These are phyloP conservation scores for Claviceps paspali DNA, from an alignment of 2,329 filamentous ascomycete species.

Conservation along the genomic window DNA sequence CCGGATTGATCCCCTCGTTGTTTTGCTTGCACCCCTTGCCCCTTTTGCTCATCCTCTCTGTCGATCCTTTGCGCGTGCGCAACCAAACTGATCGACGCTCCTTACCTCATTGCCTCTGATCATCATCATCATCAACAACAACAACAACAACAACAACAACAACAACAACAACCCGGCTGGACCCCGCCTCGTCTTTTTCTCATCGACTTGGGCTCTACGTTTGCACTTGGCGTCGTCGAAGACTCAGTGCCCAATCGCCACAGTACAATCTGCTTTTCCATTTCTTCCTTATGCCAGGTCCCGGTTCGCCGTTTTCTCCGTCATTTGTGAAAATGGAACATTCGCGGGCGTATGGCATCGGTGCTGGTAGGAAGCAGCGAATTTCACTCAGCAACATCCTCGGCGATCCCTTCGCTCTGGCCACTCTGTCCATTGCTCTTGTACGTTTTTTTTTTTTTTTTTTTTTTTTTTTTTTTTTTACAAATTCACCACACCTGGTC, in stretches of 20 bases:
- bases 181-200: too few relatives aligned
- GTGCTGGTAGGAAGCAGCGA: conserved; percentile 47
- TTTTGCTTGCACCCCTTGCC: background rate
- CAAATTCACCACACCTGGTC: too few relatives aligned
- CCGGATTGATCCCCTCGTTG: conserved; percentile 6
- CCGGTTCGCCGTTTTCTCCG: conserved; percentile 58
- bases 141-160: too few relatives aligned
- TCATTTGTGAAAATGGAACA: conserved; percentile 72
- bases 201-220: too few relatives aligned
- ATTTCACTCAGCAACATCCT: conserved; percentile 62
- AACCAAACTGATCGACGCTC: conserved; percentile 1
- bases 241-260: background rate
- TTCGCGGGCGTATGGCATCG: conserved; percentile 40
- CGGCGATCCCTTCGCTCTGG: conserved; percentile 89
- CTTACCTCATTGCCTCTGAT: background rate
- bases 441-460: conserved; percentile 39
- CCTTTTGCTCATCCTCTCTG: background rate
- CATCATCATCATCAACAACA: background rate
- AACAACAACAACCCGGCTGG: too few relatives aligned
- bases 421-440: conserved; percentile 79
- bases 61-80: background rate
- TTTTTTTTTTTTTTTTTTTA: conserved; percentile 11
- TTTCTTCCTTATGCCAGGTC: conserved; percentile 50
- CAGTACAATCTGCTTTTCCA: background rate
- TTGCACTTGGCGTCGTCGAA: background rate